phyloP scores from a whole-genome alignment of 164 flowering plant species.

The Tinospora cordifolia region DNA sequence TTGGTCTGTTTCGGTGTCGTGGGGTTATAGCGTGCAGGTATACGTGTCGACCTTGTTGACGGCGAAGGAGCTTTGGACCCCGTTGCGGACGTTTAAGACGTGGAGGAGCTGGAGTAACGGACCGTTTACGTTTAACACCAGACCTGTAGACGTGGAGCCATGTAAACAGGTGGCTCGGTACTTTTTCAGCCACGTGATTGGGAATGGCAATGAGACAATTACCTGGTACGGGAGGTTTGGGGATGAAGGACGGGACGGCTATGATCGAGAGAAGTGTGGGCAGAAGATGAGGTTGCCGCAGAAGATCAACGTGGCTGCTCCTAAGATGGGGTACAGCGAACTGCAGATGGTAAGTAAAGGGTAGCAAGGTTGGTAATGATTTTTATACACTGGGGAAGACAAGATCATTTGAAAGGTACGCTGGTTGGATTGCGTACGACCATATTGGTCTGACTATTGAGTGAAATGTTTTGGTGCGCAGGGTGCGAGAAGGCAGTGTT shows the following conservation, averaged over 20 bases:
- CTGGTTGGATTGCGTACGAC: background rate
- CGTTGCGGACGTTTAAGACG: constrained; percentile 50
- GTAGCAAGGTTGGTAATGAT: too few relatives aligned
- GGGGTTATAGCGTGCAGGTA: constrained; percentile 77
- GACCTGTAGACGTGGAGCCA: constrained; percentile 31
- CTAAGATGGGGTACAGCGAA: constrained; percentile 20
- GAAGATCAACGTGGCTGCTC: constrained; percentile 29
- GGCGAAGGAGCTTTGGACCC: constrained; percentile 43
- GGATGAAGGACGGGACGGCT: background rate
- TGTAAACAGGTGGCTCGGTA: constrained; percentile 36
- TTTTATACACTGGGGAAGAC: background rate
- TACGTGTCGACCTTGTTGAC: constrained; percentile 36
- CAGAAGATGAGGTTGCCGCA: constrained; percentile 16
- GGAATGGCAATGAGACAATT: constrained; percentile 12
- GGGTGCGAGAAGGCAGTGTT: constrained; percentile 47
- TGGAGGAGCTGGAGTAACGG: constrained; percentile 47
- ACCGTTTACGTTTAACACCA: constrained; percentile 64
- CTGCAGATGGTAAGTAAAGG: constrained; percentile 41
- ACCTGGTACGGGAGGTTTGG: constrained; percentile 25
- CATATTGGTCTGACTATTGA: background rate
- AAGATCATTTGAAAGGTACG: background rate
- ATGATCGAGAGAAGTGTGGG: too few relatives aligned
- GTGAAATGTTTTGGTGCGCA: constrained; percentile 9
- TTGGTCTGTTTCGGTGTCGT: constrained; percentile 71
- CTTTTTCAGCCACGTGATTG: constrained; percentile 31